Base-by-base conservation (phyloP, 768 basidiomycete species). In the Rickenella mellea region DNA sequence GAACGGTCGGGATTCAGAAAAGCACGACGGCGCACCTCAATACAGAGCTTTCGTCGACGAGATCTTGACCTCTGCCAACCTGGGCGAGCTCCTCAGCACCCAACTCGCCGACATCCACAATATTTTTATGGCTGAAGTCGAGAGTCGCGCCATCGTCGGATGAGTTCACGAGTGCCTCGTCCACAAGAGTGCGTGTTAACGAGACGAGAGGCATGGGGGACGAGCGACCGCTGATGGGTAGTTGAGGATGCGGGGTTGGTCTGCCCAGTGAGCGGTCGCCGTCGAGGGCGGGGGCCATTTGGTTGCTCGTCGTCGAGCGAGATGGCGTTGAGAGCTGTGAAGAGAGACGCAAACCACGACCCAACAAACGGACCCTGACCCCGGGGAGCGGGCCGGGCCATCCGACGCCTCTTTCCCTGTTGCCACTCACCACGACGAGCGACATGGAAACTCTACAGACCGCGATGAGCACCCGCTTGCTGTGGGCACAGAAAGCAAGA, bases 101-200 rank as follows among this genome's bases (percentile, higher is more conserved):
- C 31, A 71, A 70, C 49, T 78, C 74, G 7, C 80, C 80, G 30
- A 97, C 73, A 46, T 89, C 80, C 8, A 79, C 76, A 27, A 97
- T 65, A 32, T 72, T 73, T 62, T 83, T 75, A 60, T 88, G 83
- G 46, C 85, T 78, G 38, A 98, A 73, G 55, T 90, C 80, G 43
- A 99, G 68, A 5, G 92, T 94, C 44, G 77, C 76, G 6, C 91
- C 90, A 41, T 70, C 65, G 65, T 97, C 92, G 6, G 72, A 61
- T 32, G 87, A 90, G 44, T 63, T 70, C 38, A 65, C 58, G 17
- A 84, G 57, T 20, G 84, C 87, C 28, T 86, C 76, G 8, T 66
- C 59, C 48, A 90, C 72, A 55, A 79, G 76, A n/a, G 57, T 63
- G 49, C 70, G 66, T 51, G 63, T 72, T 31, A 85, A 17, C 19